Evolutionary conservation across 352 stramenopile species (phyloP).

Genomic region (Globisporangium emineosum): DNA sequence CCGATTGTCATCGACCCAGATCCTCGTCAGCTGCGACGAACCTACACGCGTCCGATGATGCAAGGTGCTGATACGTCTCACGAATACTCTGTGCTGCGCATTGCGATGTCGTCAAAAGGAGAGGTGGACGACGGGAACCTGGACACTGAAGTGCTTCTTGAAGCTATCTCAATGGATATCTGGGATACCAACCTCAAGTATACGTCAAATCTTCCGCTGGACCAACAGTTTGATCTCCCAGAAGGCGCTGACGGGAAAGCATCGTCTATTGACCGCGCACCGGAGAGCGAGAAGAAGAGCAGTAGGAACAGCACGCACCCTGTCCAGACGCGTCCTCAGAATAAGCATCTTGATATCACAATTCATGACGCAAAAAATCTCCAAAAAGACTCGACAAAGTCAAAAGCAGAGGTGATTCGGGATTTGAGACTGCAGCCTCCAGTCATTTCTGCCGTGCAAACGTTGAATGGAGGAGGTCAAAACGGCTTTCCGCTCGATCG

Average conservation of each 20-base stretch:
- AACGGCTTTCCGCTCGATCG: conserved; percentile 15
- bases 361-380: conserved; percentile 1
- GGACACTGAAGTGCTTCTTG: conserved; percentile 76
- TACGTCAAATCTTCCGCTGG: conserved; percentile 69
- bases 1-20: conserved; percentile 67
- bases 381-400: conserved; percentile 9
- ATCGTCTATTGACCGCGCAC: background rate
- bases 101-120: conserved; percentile 73
- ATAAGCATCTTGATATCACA: conserved; percentile 7
- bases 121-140: conserved; percentile 52
- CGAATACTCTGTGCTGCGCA: conserved; percentile 70
- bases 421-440: conserved; percentile 15
- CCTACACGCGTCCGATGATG: conserved; percentile 31
- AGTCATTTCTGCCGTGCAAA: background rate
- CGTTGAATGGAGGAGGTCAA: background rate
- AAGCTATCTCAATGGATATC: conserved; percentile 87
- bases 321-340: conserved; percentile 1
- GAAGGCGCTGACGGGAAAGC: conserved; percentile 24
- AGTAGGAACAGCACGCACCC: background rate
- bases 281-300: conserved; percentile 5
- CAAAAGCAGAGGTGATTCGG: conserved; percentile 16
- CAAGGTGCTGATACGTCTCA: conserved; percentile 28
- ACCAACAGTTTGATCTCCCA: conserved; percentile 58
- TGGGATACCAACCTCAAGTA: conserved; percentile 85
- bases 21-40: conserved; percentile 28